phyloP scores from a whole-genome alignment of 2,329 filamentous ascomycete species.

The Stromatinia cepivora region DNA sequence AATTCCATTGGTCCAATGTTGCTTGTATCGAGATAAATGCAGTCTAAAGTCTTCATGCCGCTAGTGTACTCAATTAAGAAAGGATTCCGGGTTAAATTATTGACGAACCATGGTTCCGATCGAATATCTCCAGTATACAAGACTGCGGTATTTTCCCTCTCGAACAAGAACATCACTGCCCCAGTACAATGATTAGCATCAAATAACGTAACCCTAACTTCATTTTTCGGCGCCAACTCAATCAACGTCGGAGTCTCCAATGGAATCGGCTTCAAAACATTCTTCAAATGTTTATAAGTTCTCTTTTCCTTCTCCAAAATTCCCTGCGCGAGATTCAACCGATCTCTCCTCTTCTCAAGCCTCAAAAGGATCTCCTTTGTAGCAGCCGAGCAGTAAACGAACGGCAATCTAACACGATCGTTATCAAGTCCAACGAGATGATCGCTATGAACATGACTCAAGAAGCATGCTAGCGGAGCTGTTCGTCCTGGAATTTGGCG shows the following conservation, averaged over 20 bases:
- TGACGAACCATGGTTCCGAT: constrained; percentile 84
- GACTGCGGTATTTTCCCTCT: constrained; percentile 69
- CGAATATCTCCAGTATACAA: constrained; percentile 89
- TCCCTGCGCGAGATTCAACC: constrained; percentile 77
- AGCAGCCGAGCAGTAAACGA: constrained; percentile 86
- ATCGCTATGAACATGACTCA: constrained; percentile 91
- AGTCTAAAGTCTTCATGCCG: constrained; percentile 68
- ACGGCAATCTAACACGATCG: constrained; percentile 73
- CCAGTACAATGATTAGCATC: constrained; percentile 92
- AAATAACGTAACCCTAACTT: constrained; percentile 79
- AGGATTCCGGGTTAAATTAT: constrained; percentile 69
- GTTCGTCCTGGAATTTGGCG: constrained; percentile 53
- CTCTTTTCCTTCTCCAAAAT: constrained; percentile 73
- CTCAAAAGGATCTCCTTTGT: constrained; percentile 79
- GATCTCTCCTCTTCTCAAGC: constrained; percentile 75
- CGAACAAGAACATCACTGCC: constrained; percentile 89
- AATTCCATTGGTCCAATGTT: constrained; percentile 55
- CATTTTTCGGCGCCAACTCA: constrained; percentile 66
- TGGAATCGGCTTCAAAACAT: constrained; percentile 76
- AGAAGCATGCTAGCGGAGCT: constrained; percentile 77
- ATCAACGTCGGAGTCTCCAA: constrained; percentile 76
- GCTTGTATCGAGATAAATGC: constrained; percentile 87
- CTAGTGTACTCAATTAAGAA: constrained; percentile 71
- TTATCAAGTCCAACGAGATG: constrained; percentile 70
- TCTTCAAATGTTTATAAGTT: constrained; percentile 74